Conservation (phyloP, 306 rosid species). For the Fragaria iinumae region DNA sequence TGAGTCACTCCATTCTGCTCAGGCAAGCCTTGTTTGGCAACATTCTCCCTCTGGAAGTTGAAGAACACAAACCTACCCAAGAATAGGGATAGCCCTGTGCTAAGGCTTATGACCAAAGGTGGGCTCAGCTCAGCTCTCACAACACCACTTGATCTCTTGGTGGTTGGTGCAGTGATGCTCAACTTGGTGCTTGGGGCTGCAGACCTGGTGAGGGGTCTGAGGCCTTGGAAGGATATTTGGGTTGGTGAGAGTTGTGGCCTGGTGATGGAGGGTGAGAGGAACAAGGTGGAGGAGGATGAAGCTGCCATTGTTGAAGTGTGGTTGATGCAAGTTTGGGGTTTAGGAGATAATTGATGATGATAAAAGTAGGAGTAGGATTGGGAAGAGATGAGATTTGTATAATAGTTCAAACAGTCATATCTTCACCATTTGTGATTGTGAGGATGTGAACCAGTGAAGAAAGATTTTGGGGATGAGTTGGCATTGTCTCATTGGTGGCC, state of each 20-base stretch:
- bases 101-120: conserved; percentile 82
- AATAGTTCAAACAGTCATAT: not conserved
- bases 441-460: conserved; percentile 30
- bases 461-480: conserved; percentile 58
- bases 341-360: not conserved
- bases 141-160: conserved; percentile 19
- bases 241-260: conserved; percentile 41
- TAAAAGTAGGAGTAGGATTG: conserved; percentile 10
- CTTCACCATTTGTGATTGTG: conserved; percentile 19
- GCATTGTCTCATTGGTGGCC: conserved; percentile 43
- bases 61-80: conserved; percentile 94
- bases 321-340: not conserved
- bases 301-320: conserved; percentile 47
- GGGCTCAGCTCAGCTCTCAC: conserved; percentile 74
- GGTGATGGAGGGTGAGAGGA: conserved; percentile 41
- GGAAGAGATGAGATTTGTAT: conserved; percentile 20
- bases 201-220: conserved; percentile 33
- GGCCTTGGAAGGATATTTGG: conserved; percentile 69
- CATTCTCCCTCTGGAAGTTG: conserved; percentile 97
- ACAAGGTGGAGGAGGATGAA: conserved; percentile 48
- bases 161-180: conserved; percentile 6
- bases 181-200: conserved; percentile 23
- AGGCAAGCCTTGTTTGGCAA: conserved; percentile 89
- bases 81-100: conserved; percentile 91
- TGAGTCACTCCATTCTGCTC: conserved; percentile 90